phyloP scores from a whole-genome alignment of 2,329 filamentous ascomycete species.

The Alternaria dauci region DNA sequence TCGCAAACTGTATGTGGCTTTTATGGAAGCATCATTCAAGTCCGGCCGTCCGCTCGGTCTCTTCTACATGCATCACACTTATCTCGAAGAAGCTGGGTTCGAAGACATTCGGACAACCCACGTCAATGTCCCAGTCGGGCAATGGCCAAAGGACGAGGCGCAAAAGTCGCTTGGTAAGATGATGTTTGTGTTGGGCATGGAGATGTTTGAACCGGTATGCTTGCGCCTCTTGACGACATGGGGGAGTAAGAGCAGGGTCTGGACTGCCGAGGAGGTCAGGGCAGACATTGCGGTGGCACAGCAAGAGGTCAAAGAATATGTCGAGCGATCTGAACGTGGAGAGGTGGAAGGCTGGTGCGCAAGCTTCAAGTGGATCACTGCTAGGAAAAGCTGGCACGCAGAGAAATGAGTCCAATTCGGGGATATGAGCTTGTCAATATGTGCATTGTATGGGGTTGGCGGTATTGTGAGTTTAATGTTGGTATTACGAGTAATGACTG shows the following conservation, averaged over 20 bases:
- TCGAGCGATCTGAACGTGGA: constrained; percentile 29
- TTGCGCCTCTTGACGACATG: constrained; percentile 41
- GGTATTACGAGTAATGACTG: neutral
- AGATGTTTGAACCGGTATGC: constrained; percentile 41
- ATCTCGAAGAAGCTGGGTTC: constrained; percentile 56
- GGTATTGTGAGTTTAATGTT: neutral
- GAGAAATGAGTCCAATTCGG: neutral
- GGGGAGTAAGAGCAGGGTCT: constrained; percentile 38
- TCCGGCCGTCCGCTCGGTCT: constrained; percentile 53
- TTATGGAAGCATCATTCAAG: constrained; percentile 51
- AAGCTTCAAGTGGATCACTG: constrained; percentile 49
- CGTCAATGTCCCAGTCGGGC: constrained; percentile 48
- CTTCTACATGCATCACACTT: constrained; percentile 53
- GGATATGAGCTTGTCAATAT: neutral
- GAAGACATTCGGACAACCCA: constrained; percentile 53
- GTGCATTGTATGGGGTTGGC: neutral
- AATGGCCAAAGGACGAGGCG: constrained; percentile 43
- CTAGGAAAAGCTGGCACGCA: constrained; percentile 40
- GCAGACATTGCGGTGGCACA: constrained; percentile 33
- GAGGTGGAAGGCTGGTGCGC: constrained; percentile 46
- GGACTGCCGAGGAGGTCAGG: constrained; percentile 41
- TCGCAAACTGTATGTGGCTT: constrained; percentile 37
- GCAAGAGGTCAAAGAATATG: constrained; percentile 41
- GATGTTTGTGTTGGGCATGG: constrained; percentile 46
- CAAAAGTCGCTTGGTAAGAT: constrained; percentile 47